Conservation (phyloP, 805 yeast species). For the Yarrowia sp. region DNA sequence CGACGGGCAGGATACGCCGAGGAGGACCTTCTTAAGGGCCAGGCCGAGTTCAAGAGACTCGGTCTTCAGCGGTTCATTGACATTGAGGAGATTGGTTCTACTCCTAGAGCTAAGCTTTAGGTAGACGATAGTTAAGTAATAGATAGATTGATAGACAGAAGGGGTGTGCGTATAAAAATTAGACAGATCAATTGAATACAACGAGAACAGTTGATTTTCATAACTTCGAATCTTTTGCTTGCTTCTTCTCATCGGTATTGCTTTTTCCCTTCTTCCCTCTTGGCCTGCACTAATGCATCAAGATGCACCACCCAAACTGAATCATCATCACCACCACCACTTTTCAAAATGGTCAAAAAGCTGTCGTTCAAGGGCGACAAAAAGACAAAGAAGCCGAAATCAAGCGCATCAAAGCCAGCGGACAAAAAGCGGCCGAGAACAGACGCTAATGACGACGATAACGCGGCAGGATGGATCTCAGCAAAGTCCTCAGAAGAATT, state of each 20-base stretch:
- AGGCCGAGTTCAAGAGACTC: conserved; percentile 43
- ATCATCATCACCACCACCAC: neutral
- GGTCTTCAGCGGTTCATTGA: conserved; percentile 28
- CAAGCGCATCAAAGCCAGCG: neutral
- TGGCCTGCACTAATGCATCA: neutral
- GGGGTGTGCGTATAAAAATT: too few species aligned
- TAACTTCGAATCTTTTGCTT: too few species aligned
- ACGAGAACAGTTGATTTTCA: too few species aligned
- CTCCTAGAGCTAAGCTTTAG: conserved; percentile 10
- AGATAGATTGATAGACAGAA: neutral
- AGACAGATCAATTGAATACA: too few species aligned
- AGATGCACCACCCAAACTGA: neutral
- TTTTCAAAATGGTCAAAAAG: conserved; percentile 50
- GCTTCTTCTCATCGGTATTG: too few species aligned
- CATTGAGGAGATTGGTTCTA: conserved; percentile 5
- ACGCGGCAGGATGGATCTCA: conserved; percentile 46
- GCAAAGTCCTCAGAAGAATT: conserved; percentile 47
- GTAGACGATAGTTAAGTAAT: neutral
- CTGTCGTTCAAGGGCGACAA: conserved; percentile 53
- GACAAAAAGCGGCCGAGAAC: conserved; percentile 14
- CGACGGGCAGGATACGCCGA: conserved; percentile 62
- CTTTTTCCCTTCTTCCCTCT: neutral
- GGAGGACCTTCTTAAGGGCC: conserved; percentile 51
- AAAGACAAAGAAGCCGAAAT: conserved; percentile 39
- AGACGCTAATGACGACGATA: neutral